Evolutionary conservation across 768 basidiomycete genomes (phyloP), one percentile per base, ranked within the genome.

Genomic region (Gyrodon lividus): DNA sequence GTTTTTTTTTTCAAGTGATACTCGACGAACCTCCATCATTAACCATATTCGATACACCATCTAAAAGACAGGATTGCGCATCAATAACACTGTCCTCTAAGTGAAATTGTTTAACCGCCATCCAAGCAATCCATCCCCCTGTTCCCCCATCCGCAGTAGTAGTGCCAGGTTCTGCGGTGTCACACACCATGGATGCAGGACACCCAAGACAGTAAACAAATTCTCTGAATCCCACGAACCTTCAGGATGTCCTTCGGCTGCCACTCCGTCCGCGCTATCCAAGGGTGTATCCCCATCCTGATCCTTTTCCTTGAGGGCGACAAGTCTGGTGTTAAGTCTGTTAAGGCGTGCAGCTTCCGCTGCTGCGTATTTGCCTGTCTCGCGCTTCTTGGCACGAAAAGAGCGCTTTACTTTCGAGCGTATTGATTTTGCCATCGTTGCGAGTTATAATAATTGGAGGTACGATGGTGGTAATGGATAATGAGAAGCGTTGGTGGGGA

Each of bases 391-490:
- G 13, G 83, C 75, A 58, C 90, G 86, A 69, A 81, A 89, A 13
- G 79, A 71, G 26, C 91, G 86, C 65, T 92, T 93, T 43, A 80
- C 77, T 72, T 93, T 93, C 6, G 89, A 89, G 63, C 91, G 76
- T 35, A 81, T 77, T 39, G 89, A 91, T 76, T 93, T 93, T 38
- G 87, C 90, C 90, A 93, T 91, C 24, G 57, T 43, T 20, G 28
- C 17, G 22, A 19, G 14, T 45, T 24, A 33, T 16, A 20, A 19
- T 23, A 34, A 28, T 10, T 20, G 13, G 17, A 24, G 34, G 31
- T 28, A 39, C 4, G 26, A n/a, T 23, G 23, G 30, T 13, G 20
- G 22, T 8, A 13, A 8, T 33, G 19, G 28, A 19, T 37, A 17
- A 5, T 37, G 16, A 37, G 17, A 17, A 37, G 16, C 33, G 33